Base-by-base conservation (phyloP, 1,284 basidiomycete species). In the Takashimella koratensis region DNA sequence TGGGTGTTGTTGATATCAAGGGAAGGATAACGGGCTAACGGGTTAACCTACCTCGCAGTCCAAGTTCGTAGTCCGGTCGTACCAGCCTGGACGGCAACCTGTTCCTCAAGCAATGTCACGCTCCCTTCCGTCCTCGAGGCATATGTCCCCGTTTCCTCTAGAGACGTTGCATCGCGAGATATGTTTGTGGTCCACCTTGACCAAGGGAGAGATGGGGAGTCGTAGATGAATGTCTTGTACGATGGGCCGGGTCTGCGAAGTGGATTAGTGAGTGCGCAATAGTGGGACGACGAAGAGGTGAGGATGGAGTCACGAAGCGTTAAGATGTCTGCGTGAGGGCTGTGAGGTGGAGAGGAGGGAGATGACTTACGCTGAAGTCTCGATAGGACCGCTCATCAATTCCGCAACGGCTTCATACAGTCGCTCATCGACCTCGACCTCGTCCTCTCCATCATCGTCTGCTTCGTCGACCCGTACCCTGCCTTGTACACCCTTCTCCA, bases 61-160 rank as follows among this genome's bases (percentile, higher is more conserved):
- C 76, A 77, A 3, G 76, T 77, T 12, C 76, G 54, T 50, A 77
- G 51, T 12, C 76, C 76, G 0, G 76, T 77, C 25, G 75, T 73
- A 21, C 76, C 76, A 3, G 66, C 68, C 54, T 76, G 73, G 20
- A 77, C 70, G 1, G 70, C 73, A 4, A 72, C 70, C 48, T 75
- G 75, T 39, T 76, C 75, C 53, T 77, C 76, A 11, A 70, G 54
- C n/a, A 77, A 59, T 0, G 70, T 74, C 16, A 77, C 64, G 2
- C 52, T 43, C 10, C 55, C 47, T 40, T 71, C 63, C 1, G 16
- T 36, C 10, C 11, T 12, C 22, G n/a, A n/a, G n/a, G n/a, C n/a
- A n/a, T n/a, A n/a, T n/a, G n/a, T n/a, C n/a, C n/a, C n/a, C n/a
- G n/a, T n/a, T n/a, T n/a, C n/a, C n/a, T n/a, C n/a, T n/a, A n/a